Conservation (phyloP, 2,329 filamentous ascomycete genomes). For the Clonostachys solani region DNA sequence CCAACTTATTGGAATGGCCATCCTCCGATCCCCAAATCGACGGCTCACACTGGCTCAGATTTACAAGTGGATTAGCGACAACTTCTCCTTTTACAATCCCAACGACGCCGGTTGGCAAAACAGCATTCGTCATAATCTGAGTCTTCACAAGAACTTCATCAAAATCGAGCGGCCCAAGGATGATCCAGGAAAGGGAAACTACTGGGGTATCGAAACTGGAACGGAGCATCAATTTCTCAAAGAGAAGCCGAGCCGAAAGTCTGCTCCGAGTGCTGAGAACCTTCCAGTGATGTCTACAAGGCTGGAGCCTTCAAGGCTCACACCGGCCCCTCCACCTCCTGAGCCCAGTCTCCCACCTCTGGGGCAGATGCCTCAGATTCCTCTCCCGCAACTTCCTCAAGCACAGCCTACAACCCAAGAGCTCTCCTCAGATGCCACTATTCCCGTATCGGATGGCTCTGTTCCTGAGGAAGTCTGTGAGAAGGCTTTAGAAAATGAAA, state of each 20-base stretch:
- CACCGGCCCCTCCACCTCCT: conserved; percentile 25
- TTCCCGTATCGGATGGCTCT: conserved; percentile 65
- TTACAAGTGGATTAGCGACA: conserved; percentile 99
- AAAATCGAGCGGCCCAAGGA: conserved; percentile 96
- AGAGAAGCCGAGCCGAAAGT: conserved; percentile 69
- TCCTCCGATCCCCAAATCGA: conserved; percentile 77
- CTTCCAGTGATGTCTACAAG: conserved; percentile 53
- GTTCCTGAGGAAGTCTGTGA: conserved; percentile 45
- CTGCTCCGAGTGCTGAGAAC: conserved; percentile 50
- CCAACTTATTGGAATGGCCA: conserved; percentile 93
- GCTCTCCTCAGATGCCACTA: conserved; percentile 73
- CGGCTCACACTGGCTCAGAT: conserved; percentile 90
- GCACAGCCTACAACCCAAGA: background rate
- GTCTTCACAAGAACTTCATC: conserved; percentile 92
- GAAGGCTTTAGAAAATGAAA: conserved; percentile 33
- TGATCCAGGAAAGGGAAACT: conserved; percentile 95
- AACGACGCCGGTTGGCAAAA: conserved; percentile 95
- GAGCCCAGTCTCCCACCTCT: conserved; percentile 47
- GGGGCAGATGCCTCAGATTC: conserved; percentile 32
- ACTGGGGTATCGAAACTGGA: conserved; percentile 91
- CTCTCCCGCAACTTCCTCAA: background rate
- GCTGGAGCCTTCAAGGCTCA: conserved; percentile 44
- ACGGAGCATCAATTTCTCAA: conserved; percentile 88
- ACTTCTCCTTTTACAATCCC: conserved; percentile 80
- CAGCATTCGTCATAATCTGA: conserved; percentile 97